These are phyloP conservation scores for Phytophthora pistaciae DNA, from an alignment of 352 stramenopile species.

Conservation along the genomic window DNA sequence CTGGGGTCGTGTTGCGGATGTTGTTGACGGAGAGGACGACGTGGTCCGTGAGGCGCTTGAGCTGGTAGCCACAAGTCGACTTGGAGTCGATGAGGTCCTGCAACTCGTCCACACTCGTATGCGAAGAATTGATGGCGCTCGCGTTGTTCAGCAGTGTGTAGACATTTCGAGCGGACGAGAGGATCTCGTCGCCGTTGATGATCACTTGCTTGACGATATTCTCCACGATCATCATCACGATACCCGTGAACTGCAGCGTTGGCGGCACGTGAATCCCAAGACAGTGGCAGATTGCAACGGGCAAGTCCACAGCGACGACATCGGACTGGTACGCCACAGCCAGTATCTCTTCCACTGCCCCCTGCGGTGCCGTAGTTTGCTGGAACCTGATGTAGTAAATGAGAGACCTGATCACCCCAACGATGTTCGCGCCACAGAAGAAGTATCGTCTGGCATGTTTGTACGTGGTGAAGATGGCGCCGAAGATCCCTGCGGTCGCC, in stretches of 20 bases:
- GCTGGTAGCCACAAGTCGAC: conserved; percentile 28
- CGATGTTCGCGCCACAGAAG: conserved; percentile 29
- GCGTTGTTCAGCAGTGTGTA: conserved; percentile 18
- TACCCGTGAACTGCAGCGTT: conserved; percentile 20
- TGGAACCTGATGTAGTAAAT: conserved; percentile 28
- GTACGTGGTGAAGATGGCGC: conserved; percentile 11
- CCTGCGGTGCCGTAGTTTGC: conserved; percentile 22
- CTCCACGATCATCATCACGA: conserved; percentile 34
- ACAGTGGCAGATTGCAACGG: conserved; percentile 30
- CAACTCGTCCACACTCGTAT: conserved; percentile 19
- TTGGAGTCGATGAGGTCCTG: conserved; percentile 27
- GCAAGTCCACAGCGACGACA: conserved; percentile 30
- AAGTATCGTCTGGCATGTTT: conserved; percentile 12
- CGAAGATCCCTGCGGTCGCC: conserved; percentile 29
- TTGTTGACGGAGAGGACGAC: conserved; percentile 22
- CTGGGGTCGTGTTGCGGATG: conserved; percentile 13
- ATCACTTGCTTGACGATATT: conserved; percentile 28
- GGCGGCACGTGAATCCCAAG: conserved; percentile 23
- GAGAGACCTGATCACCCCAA: conserved; percentile 28
- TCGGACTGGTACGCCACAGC: conserved; percentile 29
- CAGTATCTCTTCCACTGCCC: conserved; percentile 18
- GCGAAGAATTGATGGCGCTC: conserved; percentile 9
- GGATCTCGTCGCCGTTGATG: conserved; percentile 26
- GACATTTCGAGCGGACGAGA: conserved; percentile 25
- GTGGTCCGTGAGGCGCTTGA: conserved; percentile 33